Conservation (phyloP, 352 stramenopile genomes). For the Pythium brachiatum region DNA sequence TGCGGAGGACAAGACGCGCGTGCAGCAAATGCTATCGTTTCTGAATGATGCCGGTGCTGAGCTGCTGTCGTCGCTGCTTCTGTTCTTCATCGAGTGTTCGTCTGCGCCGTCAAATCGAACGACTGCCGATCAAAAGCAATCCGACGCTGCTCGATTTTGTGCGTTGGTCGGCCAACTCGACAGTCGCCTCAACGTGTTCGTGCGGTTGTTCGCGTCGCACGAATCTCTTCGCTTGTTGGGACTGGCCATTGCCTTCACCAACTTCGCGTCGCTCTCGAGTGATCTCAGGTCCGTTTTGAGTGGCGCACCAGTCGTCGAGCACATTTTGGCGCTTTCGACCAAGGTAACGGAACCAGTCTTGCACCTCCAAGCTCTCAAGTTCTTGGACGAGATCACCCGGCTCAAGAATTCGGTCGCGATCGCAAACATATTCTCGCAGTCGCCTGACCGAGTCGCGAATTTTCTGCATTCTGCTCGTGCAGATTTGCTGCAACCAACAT, state of each 20-base stretch:
- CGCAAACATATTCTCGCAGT: constrained; percentile 37
- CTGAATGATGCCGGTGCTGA: neutral
- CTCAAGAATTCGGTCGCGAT: constrained; percentile 49
- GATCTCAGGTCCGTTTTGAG: constrained; percentile 38
- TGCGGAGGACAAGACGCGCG: neutral
- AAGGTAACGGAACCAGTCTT: constrained; percentile 35
- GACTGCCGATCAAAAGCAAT: neutral
- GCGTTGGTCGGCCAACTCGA: constrained; percentile 31
- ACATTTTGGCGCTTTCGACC: constrained; percentile 32
- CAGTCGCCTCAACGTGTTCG: constrained; percentile 27
- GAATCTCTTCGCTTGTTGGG: constrained; percentile 39
- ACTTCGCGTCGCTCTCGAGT: constrained; percentile 34
- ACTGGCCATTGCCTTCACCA: constrained; percentile 38
- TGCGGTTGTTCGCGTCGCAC: constrained; percentile 42
- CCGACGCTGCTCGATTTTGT: constrained; percentile 32
- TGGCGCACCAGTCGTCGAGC: constrained; percentile 29
- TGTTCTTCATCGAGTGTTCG: constrained; percentile 29
- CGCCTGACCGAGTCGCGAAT: constrained; percentile 56
- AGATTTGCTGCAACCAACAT: constrained; percentile 29
- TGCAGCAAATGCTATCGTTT: constrained; percentile 12
- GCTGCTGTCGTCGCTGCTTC: constrained; percentile 20
- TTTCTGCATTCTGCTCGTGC: constrained; percentile 40
- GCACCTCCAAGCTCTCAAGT: constrained; percentile 45
- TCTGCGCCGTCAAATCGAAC: neutral
- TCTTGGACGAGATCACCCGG: constrained; percentile 45